Evolutionary conservation across 768 basidiomycete genomes (phyloP), one percentile per base, ranked within the genome.

Genomic region (Amanita phalloides): DNA sequence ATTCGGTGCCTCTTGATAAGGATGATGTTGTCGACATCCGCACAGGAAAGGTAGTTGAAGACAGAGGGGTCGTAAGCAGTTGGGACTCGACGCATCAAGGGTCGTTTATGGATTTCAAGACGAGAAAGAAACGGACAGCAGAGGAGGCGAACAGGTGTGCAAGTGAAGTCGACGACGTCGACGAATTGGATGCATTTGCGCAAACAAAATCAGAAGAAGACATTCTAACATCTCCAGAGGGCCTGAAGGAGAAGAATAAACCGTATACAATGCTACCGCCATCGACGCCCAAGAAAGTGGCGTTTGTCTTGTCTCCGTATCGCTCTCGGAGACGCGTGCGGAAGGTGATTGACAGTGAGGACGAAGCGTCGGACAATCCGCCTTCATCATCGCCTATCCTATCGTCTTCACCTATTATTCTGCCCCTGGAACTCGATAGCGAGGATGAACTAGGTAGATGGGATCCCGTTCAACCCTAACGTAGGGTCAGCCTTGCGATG

Each of bases 21-120:
- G 88, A 90, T 63, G 88, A 90, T 62, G 81, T 90, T 43, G 71
- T 90, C 33, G 83, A 90, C 59, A 67, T 90, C 2, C 67, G 69
- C 51, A 80, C 78, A 7, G 76, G 72, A 11, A 64, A 75, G 54
- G 71, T 90, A 35, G 69, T 86, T 53, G 79, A 77, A 58, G 84
- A 90, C 62, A 76, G 84, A 54, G 87, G 87, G 1, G 74, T 86
- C 3, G 66, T 86, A 41, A 64, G 71, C 11, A 59, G 65, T 20
- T 63, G 64, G 45, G 69, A 65, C 30, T 8, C 23, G n/a, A 72
- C 70, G 56, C 63, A 71, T 9, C 74, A 86, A 58, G 84, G 85
- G 6, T 68, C 69, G 51, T 70, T 83, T 56, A 66, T 70, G 5
- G 69, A 68, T 48, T 6, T 17, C 10, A 35, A 20, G 64, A 66